Evolutionary conservation across 176 grass and related monocot genomes (phyloP), one percentile per base, ranked within the genome.

Genomic region (Musa acuminata): DNA sequence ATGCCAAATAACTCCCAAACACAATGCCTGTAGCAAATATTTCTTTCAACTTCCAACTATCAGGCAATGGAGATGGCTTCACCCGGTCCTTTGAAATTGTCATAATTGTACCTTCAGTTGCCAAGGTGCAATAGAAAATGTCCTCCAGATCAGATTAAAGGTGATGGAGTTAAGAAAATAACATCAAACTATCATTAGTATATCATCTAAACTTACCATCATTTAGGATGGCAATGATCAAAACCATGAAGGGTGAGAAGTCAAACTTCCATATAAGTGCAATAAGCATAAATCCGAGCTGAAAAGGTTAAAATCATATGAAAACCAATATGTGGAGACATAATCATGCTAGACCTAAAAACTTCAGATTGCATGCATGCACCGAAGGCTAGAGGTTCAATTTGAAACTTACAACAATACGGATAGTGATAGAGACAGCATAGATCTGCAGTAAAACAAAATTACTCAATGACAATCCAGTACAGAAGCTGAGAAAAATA

Each of bases 1-100:
- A 9, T 58, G 90, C 90, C 49, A 98, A 52, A 80, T 98, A 98
- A 58, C 80, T 75, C 23, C 94, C 94, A 64, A 89, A 87, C 1
- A 98, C 94, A 75, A 98, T 67, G 16, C 94, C 94, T 0, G 94
- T 93, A 53, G 87, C 71, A 82, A 98, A 98, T 80, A 98, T 93
- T 82, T 98, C 94, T 7, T 79, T 80, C 19, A 98, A 80, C 73
- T 98, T 98, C 94, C 94, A 98, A 83, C 94, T 98, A 55, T 98
- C 94, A 1, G 94, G 94, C 59, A 82, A 63, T 17, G 94, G 94
- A 1, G 94, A 98, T 14, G 94, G 90, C 77, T 85, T 93, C 75
- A 98, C 90, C 13, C 90, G 75, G 83, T 98, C 94, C 86, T 98
- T 98, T 17, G 94, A 89, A 79, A 98, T 98, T 6, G 94, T 93